Base-by-base conservation (phyloP, 129 eudicot species). In the Artemisia annua region DNA sequence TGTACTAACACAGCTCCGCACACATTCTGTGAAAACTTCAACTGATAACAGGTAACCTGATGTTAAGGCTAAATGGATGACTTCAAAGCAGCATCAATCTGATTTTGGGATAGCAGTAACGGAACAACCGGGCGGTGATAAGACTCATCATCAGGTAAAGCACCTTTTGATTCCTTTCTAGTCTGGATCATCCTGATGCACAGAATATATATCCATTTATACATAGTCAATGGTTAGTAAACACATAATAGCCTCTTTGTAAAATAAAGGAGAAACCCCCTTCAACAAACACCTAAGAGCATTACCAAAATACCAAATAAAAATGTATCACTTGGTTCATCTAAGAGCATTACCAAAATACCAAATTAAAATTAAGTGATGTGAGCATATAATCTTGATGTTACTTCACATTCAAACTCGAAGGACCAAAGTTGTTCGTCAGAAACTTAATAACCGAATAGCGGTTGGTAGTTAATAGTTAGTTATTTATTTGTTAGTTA, bases 91-190 rank as follows among this genome's bases (percentile, higher is more conserved):
- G 81, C 46, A 67, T 95, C 91, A 74, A 89, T 66, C 65, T 84
- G 83, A 60, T 83, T 71, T 63, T 70, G 68, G 12, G 7, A 2
- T 56, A 93, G 81, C 75, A 95, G 88, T 86, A 86, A 59, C 61
- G 78, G 68, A 55, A 88, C 71, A 69, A 88, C 87, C 81, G 86
- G 75, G n/a, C n/a, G n/a, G 77, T 85, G 84, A 82, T 76, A 95
- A 9, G 99, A 90, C 70, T 88, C 94, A 2, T 83, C 94, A 74
- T 95, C 96, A 43, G 99, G 99, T 72, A 80, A 62, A 62, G 93
- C 85, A 19, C 75, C 82, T 39, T 83, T 79, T 76, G 81, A 70
- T 70, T 90, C 81, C 68, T 78, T 82, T 82, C 91, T 86, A 6
- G 75, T 43, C 60, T 66, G 75, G 71, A 90, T 80, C 99, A 95